phyloP scores from a whole-genome alignment of 108 stramenopile species.

The Skeletonema marinoi region DNA sequence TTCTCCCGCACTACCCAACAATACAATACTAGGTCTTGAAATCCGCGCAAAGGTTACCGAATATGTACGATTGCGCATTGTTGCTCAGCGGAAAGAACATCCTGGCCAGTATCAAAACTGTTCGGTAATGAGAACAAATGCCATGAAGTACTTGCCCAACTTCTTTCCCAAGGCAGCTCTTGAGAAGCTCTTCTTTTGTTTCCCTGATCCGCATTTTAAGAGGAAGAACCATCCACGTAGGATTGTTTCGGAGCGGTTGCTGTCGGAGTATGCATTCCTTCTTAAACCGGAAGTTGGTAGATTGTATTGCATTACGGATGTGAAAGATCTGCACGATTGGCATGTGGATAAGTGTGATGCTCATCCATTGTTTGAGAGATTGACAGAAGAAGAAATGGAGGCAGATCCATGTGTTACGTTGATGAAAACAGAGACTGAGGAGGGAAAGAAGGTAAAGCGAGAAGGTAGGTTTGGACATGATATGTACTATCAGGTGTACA shows the following conservation, averaged over 20 bases:
- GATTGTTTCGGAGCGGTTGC: conserved; percentile 81
- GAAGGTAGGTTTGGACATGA: conserved; percentile 58
- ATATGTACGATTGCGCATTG: conserved; percentile 93
- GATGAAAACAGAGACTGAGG: conserved; percentile 94
- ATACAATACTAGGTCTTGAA: conserved; percentile 92
- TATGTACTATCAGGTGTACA: conserved; percentile 84
- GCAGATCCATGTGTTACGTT: conserved; percentile 87
- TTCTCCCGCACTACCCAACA: conserved; percentile 66
- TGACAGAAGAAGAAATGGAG: conserved; percentile 64
- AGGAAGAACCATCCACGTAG: conserved; percentile 95
- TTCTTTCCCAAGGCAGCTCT: conserved; percentile 64
- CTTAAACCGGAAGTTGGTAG: conserved; percentile 67
- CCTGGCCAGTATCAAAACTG: conserved; percentile 84
- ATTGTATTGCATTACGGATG: conserved; percentile 96
- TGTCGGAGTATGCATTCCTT: conserved; percentile 93
- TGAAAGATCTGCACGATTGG: conserved; percentile 95
- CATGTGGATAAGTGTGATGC: conserved; percentile 85
- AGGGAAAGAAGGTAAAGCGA: conserved; percentile 95
- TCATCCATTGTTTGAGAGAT: conserved; percentile 82
- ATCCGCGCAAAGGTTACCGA: conserved; percentile 96
- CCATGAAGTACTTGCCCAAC: conserved; percentile 90
- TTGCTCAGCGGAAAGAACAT: conserved; percentile 80
- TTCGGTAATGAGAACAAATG: conserved; percentile 87
- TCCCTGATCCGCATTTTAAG: conserved; percentile 99
- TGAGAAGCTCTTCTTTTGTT: conserved; percentile 94